Evolutionary conservation across 164 flowering plant genomes (phyloP), one percentile per base, ranked within the genome.

Genomic region (Malania oleifera): DNA sequence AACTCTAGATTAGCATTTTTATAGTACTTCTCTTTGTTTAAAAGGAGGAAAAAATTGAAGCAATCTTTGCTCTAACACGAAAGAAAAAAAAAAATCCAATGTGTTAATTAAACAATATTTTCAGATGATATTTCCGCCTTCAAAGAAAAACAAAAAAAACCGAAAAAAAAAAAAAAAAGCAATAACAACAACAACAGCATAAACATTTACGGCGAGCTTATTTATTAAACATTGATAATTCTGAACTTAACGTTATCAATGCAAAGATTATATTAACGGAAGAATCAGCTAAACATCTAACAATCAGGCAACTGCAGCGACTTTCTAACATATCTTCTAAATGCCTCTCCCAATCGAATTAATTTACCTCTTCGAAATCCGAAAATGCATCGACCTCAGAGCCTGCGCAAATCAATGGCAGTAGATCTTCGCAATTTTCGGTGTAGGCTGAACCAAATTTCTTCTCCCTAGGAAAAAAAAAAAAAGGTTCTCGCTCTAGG

Each of bases 351-450:
- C 20, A 15, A 43, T 43, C 46, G 20, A 43, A 43, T 18, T 17
- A 43, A n/a, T 31, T 18, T 43, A 43, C 46, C 20, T 43, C 46
- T 43, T 43, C 46, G 46, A 43, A 43, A 43, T 43, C 46, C 46
- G 46, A 43, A 18, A 43, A 43, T 43, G 46, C 46, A 15, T 43
- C 46, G 46, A 43, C 20, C 46, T n/a, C 46, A 2, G 20, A 43
- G 46, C n/a, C 3, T 43, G 20, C 19, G 8, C 2, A 17, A 15
- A 43, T 18, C 46, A 43, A 43, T 43, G 46, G 7, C 46, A 43
- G 20, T 43, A 39, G 46, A 43, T 43, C 46, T 43, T 43, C 20
- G 5, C 11, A 43, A n/a, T 15, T 43, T 43, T n/a, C 20, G n/a
- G 13, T 1, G 50, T 1, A 46, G 7, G 26, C 25, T 5, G 50